phyloP scores from a whole-genome alignment of 2,329 filamentous ascomycete species.

The Sordariomycetes sp. region DNA sequence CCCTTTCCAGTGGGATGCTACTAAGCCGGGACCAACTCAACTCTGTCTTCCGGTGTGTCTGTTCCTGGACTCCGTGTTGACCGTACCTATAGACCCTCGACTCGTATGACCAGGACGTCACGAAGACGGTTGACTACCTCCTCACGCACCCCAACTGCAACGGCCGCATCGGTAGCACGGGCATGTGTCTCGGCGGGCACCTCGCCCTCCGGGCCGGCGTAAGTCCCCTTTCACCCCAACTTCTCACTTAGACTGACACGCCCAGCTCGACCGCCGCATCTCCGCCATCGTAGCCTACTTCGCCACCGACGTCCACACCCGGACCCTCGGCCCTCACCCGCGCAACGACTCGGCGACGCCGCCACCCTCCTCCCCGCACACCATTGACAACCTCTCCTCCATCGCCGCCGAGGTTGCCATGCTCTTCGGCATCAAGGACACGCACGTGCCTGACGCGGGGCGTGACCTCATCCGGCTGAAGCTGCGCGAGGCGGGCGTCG shows the following conservation, averaged over 20 bases:
- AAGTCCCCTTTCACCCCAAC: constrained; percentile 12
- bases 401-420: constrained; percentile 76
- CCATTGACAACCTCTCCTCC: constrained; percentile 40
- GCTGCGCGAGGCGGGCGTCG: constrained; percentile 59
- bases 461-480: constrained; percentile 74
- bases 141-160: constrained; percentile 66
- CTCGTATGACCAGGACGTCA: constrained; percentile 74
- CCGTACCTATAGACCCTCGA: constrained; percentile 50
- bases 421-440: constrained; percentile 88
- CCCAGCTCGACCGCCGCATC: constrained; percentile 58
- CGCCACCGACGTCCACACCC: constrained; percentile 77
- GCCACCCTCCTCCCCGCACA: constrained; percentile 29
- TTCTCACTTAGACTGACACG: not conserved
- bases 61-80: not conserved
- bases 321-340: constrained; percentile 52
- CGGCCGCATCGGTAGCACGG: constrained; percentile 64
- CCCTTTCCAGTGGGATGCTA: too few relatives aligned
- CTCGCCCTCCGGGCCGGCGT: constrained; percentile 51
- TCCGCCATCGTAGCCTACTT: constrained; percentile 76
- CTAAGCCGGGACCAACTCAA: too few relatives aligned
- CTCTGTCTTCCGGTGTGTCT: not conserved
- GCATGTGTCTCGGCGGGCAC: constrained; percentile 91
- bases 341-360: constrained; percentile 25
- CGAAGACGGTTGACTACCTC: constrained; percentile 54
- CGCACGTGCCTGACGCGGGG: constrained; percentile 72